Conservation (phyloP, 2,329 filamentous ascomycete species). For the Cladosporium colombiae region DNA sequence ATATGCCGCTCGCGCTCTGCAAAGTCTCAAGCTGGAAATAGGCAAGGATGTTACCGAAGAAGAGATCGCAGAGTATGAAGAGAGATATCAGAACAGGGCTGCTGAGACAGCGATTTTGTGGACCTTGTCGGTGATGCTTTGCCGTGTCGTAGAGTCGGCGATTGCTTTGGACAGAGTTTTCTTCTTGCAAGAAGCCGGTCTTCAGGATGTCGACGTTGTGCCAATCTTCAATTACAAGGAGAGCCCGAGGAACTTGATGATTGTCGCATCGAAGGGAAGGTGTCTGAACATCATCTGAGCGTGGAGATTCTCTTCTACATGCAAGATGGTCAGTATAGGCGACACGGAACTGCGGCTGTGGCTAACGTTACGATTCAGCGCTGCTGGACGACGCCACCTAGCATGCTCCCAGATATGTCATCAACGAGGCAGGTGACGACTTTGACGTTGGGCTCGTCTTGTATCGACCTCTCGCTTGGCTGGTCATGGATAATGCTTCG, state of each 20-base stretch:
- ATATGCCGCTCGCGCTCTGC: conserved; percentile 18
- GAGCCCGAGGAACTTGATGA: conserved; percentile 24
- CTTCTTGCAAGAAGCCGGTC: conserved; percentile 16
- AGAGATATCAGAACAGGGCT: conserved; percentile 7
- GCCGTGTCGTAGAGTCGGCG: conserved; percentile 22
- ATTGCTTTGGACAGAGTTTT: conserved; percentile 23
- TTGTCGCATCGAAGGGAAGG: conserved; percentile 16
- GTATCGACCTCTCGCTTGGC: background rate
- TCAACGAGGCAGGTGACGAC: background rate
- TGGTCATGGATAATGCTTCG: background rate
- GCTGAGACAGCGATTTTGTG: conserved; percentile 22
- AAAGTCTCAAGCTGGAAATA: conserved; percentile 13
- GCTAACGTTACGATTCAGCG: background rate
- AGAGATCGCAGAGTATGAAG: conserved; percentile 22
- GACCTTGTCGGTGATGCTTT: conserved; percentile 23
- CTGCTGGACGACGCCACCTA: background rate
- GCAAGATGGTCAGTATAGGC: background rate
- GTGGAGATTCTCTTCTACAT: background rate
- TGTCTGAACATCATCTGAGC: background rate
- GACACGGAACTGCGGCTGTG: background rate
- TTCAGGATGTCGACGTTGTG: conserved; percentile 8
- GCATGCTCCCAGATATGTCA: background rate
- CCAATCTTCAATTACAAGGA: conserved; percentile 20
- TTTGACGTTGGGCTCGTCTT: background rate
- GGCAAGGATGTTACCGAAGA: conserved; percentile 15